phyloP scores from a whole-genome alignment of 2,329 filamentous ascomycete species.

The Fusarium sp. region DNA sequence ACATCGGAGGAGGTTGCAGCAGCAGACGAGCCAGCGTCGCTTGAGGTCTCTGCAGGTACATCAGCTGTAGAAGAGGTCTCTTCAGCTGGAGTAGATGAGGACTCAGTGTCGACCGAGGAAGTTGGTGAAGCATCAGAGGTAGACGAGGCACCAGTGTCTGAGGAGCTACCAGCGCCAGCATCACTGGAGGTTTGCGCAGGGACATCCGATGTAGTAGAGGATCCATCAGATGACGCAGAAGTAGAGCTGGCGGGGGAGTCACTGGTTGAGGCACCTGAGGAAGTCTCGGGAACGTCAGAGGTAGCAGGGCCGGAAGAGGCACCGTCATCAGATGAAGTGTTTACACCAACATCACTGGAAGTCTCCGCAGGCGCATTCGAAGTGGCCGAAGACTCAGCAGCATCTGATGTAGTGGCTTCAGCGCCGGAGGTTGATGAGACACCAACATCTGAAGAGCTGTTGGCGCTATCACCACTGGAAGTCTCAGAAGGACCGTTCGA shows the following conservation, averaged over 20 bases:
- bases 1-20: background rate
- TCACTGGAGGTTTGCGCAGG: background rate
- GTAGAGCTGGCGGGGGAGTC: background rate
- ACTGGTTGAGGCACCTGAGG: background rate
- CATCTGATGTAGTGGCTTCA: background rate
- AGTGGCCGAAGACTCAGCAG: background rate
- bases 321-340: background rate
- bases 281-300: background rate
- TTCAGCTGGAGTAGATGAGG: background rate
- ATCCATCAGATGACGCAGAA: background rate
- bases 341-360: background rate
- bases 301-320: background rate
- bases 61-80: background rate
- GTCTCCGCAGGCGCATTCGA: background rate
- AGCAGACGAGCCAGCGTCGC: background rate
- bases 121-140: background rate
- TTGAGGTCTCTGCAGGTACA: background rate
- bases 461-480: background rate
- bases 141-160: background rate
- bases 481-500: background rate
- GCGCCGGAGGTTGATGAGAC: background rate
- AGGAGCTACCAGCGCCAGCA: background rate
- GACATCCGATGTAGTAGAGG: background rate
- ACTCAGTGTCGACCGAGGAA: background rate
- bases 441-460: background rate